Evolutionary conservation across 352 stramenopile species (phyloP).

Genomic region (Aphanomyces astaci): DNA sequence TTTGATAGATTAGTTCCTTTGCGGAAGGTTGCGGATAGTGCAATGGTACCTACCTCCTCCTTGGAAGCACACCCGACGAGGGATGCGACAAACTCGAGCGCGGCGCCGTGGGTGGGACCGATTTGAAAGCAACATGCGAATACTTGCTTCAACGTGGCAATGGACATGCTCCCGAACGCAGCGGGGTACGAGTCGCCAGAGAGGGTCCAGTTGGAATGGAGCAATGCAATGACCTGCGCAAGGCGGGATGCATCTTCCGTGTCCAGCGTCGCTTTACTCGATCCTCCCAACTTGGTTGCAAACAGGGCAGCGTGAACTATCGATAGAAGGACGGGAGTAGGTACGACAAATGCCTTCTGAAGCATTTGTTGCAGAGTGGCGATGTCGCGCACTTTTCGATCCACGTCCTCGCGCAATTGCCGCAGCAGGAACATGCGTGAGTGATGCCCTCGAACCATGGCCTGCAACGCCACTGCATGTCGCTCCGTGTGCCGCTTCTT

Average conservation of each 20-base stretch:
- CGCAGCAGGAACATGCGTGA: conserved; percentile 22
- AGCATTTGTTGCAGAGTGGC: conserved; percentile 43
- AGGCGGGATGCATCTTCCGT: conserved; percentile 8
- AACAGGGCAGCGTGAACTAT: conserved; percentile 45
- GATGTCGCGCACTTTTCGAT: conserved; percentile 53
- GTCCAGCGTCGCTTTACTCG: background rate
- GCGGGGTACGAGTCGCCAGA: conserved; percentile 26
- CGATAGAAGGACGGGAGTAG: conserved; percentile 27
- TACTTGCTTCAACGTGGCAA: conserved; percentile 27
- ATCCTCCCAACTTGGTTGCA: conserved; percentile 26
- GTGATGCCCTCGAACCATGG: conserved; percentile 38
- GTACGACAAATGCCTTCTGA: conserved; percentile 31
- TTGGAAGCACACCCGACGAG: background rate
- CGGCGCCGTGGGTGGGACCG: background rate
- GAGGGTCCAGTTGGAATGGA: conserved; percentile 44
- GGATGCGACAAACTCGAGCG: background rate
- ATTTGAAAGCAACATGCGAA: background rate
- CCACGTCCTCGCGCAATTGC: conserved; percentile 31
- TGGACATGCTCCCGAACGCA: conserved; percentile 29
- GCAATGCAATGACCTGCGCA: conserved; percentile 21
- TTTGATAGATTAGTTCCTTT: too few species aligned
- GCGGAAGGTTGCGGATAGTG: too few species aligned
- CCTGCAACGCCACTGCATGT: conserved; percentile 33
- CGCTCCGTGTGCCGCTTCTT: conserved; percentile 34
- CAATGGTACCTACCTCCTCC: too few species aligned